Evolutionary conservation across 441 rosid species (phyloP), one percentile per base, ranked within the genome.

Genomic region (Erodium chrysanthum): DNA sequence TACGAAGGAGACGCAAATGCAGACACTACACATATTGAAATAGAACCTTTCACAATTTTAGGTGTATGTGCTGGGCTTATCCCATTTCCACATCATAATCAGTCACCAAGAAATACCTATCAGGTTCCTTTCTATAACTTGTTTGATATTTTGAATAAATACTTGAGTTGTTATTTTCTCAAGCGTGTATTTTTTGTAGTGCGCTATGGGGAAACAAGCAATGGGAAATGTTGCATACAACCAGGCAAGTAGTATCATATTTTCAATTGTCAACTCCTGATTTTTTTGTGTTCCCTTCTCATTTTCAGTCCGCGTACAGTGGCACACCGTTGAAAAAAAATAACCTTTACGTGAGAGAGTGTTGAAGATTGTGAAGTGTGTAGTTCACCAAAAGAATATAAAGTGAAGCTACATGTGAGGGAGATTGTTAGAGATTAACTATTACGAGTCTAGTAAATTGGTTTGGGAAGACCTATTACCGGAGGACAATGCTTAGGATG

Each of bases 131-230:
- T 48, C 29, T 74, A 29, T 50, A 37, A 64, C 68, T 52, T 61
- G 21, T 74, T 14, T 70, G 62, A 64, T 71, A 52, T 54, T 59
- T 17, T 27, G 62, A 61, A 67, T 7, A 52, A 8, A 20, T 52
- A 52, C 33, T 35, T 0, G 6, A 7, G n/a, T n/a, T 44, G 25
- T 42, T 48, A 20, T 70, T 60, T 12, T 66, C 66, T 52, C 37
- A 64, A 67, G 22, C 59, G 65, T 65, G 35, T 72, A 52, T 66
- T 22, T 7, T 70, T 37, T 76, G 67, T 77, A 94, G 98, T 94
- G 99, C 80, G 96, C 97, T 67, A 94, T 94, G 97, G 99, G 99
- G 71, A 94, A 94, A 85, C 99, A 94, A 85, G 96, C 97, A 15
- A 94, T 94, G 99, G 99, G 97, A 71, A 94, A 89, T 77, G 87